A percentile compares a stretch with the other conserved stretches of the same genome.
Conservation (phyloP, 352 stramenopile genomes). For the Lagenidium sp. region DNA sequence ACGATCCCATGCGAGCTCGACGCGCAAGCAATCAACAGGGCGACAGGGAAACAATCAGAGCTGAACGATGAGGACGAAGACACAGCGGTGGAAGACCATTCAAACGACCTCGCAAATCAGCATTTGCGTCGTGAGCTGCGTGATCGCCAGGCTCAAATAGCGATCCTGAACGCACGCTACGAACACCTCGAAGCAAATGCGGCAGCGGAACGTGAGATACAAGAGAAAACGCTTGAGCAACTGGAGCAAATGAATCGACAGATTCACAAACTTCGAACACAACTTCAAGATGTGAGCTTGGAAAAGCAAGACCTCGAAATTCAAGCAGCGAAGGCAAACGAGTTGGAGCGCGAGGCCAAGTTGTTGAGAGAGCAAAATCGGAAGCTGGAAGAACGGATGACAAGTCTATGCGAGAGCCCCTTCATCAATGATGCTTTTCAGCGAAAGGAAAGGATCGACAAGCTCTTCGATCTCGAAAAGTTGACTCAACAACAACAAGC, state of each 20-base stretch:
- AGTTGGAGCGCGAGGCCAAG: conserved; percentile 76
- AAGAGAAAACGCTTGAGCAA: conserved; percentile 81
- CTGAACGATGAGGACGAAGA: conserved; percentile 10
- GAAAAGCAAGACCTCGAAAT: conserved; percentile 78
- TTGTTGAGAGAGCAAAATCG: conserved; percentile 76
- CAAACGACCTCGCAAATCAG: conserved; percentile 23
- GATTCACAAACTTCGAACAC: conserved; percentile 80
- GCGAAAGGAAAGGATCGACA: conserved; percentile 79
- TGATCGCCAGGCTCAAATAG: conserved; percentile 72
- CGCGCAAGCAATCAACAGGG: too few species aligned
- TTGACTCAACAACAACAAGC: conserved; percentile 65
- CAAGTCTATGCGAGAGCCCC: conserved; percentile 85
- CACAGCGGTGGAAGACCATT: conserved; percentile 2
- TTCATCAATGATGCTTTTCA: conserved; percentile 92
- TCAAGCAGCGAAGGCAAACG: conserved; percentile 38
- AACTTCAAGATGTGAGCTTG: conserved; percentile 67
- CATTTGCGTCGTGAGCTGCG: conserved; percentile 70
- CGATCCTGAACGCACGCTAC: conserved; percentile 84
- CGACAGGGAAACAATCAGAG: too few species aligned
- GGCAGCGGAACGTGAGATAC: conserved; percentile 78
- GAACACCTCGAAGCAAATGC: conserved; percentile 84
- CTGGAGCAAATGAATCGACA: conserved; percentile 90
- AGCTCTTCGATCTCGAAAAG: conserved; percentile 82
- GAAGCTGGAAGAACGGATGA: conserved; percentile 87
- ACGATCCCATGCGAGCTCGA: too few species aligned